These are phyloP conservation scores for Apophysomyces elegans DNA, from an alignment of 371 early-diverging fungal species.

Conservation along the genomic window DNA sequence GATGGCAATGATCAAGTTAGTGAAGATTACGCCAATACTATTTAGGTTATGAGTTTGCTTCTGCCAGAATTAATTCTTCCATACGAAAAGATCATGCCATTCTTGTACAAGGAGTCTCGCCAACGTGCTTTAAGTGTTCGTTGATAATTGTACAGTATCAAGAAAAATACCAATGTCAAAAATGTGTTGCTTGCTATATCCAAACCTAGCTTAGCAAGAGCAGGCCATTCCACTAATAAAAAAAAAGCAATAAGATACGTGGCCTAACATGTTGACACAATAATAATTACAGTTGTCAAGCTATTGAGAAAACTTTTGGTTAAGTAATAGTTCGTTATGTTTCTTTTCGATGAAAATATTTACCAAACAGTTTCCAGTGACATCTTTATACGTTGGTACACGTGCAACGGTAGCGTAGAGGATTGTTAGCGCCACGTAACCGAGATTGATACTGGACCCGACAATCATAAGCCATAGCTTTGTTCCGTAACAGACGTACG, in stretches of 20 bases:
- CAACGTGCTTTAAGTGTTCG: conserved; percentile 38
- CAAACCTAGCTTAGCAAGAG: conserved; percentile 46
- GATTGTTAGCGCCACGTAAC: conserved; percentile 44
- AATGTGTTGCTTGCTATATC: conserved; percentile 48
- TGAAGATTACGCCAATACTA: conserved; percentile 46
- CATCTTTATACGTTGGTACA: conserved; percentile 37
- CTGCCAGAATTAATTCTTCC: background rate
- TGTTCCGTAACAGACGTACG: conserved; percentile 47
- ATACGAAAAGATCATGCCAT: conserved; percentile 50
- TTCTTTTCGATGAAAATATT: background rate
- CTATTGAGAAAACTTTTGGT: conserved; percentile 17
- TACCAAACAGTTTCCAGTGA: conserved; percentile 47
- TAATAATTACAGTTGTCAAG: conserved; percentile 36
- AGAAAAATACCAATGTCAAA: conserved; percentile 42
- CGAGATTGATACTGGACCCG: conserved; percentile 41
- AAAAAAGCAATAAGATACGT: background rate
- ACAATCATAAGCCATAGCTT: conserved; percentile 36
- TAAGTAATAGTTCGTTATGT: background rate
- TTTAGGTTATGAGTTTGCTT: background rate
- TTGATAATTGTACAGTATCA: conserved; percentile 45
- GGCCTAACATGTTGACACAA: background rate
- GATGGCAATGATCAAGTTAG: conserved; percentile 43
- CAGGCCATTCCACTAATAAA: conserved; percentile 50
- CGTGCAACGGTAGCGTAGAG: conserved; percentile 37
- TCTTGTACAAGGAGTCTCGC: conserved; percentile 40